Evolutionary conservation across 495 filamentous ascomycete genomes (phyloP), one percentile per base, ranked within the genome.

Genomic region (Xylaria curta): DNA sequence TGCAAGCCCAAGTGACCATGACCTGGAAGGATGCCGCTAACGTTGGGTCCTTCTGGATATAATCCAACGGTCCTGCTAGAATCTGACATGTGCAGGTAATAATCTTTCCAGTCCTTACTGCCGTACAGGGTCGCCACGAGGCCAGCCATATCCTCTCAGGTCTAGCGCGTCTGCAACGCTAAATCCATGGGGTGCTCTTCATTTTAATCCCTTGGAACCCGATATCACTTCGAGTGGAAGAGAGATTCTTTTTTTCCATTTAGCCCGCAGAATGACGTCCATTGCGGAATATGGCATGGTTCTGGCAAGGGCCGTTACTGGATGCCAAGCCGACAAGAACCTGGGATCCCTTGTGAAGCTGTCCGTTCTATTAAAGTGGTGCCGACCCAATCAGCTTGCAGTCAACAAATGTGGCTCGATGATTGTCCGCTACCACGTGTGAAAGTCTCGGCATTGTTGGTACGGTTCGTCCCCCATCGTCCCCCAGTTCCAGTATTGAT

Each of bases 101-200:
- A 63, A 38, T 53, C 31, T 54, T 26, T 67, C 36, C 49, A 54
- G 36, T 56, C 31, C 33, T 54, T 28, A 40, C 33, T 42, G 44
- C 28, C 26, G 31, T 46, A 67, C 65, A 67, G 65, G 65, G 65
- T 54, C 65, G 49, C 65, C 65, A 67, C 65, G 65, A 67, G 65
- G 65, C 44, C 65, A 40, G 49, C 65, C 65, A 67, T 67, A 44
- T 56, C 64, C 26, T 56, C 47, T 24, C 49, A 49, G 49, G 24
- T 67, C 4, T 62, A 56, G 65, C 49, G 33, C n/a, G 26, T 15
- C 47, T n/a, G 31, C 31, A 21, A 54, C 65, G 65, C 65, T 44
- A 56, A 28, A 67, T 31, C 65, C n/a, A 66, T 42, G 63, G 65
- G 65, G 4, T 54, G 17, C 33, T 28, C 8, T 60, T 38, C 58